A percentile compares a stretch with the other conserved stretches of the same genome.
phyloP scores from a whole-genome alignment of 2,329 filamentous ascomycete genomes.

The Botryosphaeria dothidea region DNA sequence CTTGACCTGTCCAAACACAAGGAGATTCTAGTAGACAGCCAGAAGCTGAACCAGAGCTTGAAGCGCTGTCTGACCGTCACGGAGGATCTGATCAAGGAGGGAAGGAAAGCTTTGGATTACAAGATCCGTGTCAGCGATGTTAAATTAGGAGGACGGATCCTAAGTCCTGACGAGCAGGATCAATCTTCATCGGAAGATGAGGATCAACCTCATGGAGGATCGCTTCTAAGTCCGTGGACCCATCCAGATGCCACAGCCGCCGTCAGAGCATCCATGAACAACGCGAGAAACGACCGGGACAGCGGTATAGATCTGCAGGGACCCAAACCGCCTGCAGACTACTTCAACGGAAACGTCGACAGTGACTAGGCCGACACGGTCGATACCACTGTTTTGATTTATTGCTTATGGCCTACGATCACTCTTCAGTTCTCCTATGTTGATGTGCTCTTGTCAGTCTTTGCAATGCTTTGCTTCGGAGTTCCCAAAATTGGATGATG shows the following conservation, averaged over 20 bases:
- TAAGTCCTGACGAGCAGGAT: conserved; percentile 64
- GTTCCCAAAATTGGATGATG: background rate
- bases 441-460: conserved; percentile 12
- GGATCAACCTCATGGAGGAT: conserved; percentile 27
- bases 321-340: conserved; percentile 4
- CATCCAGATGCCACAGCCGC: conserved; percentile 27
- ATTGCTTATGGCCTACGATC: conserved; percentile 5
- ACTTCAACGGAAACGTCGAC: background rate
- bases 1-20: conserved; percentile 87
- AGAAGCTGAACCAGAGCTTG: conserved; percentile 93
- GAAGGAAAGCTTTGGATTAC: conserved; percentile 83
- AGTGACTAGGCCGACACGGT: conserved; percentile 7
- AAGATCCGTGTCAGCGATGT: conserved; percentile 77
- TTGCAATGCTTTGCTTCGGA: conserved; percentile 7
- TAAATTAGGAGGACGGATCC: conserved; percentile 76
- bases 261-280: conserved; percentile 15
- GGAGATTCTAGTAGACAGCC: conserved; percentile 82
- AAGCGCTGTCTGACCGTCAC: conserved; percentile 88
- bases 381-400: background rate
- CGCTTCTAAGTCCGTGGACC: conserved; percentile 40
- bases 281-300: conserved; percentile 36
- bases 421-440: conserved; percentile 10
- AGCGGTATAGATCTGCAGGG: conserved; percentile 37
- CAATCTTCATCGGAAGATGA: conserved; percentile 39
- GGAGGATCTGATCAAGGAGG: conserved; percentile 86